Percentiles rank a stretch among this genome's conserved stretches.
Conservation (phyloP, 139 green algal species). For the Volvox reticuliferus region DNA sequence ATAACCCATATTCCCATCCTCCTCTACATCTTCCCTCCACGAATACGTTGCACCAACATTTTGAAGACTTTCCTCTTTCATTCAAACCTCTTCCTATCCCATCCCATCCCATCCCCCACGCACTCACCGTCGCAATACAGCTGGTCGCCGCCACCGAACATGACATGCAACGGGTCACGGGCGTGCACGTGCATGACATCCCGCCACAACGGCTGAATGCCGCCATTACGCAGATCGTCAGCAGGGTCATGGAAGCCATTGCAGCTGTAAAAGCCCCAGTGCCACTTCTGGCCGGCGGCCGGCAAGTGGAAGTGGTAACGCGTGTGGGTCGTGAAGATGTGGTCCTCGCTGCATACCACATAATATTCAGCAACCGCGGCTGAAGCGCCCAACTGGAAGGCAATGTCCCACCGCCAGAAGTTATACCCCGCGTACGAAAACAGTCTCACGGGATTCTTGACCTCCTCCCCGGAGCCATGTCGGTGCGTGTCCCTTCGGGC, state of each 20-base stretch:
- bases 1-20: background rate
- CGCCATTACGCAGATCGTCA: background rate
- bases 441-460: background rate
- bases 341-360: background rate
- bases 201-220: slow-evolving; percentile 56
- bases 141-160: slow-evolving; percentile 57
- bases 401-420: slow-evolving; percentile 47
- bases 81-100: background rate
- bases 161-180: slow-evolving; percentile 25
- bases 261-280: slow-evolving; percentile 62
- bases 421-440: slow-evolving; percentile 48
- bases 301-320: slow-evolving; percentile 51
- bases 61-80: background rate
- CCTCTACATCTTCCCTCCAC: too few relatives aligned
- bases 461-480: background rate
- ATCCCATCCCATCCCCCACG: background rate
- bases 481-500: slow-evolving; percentile 14
- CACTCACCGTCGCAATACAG: slow-evolving; percentile 35
- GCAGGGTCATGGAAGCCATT: slow-evolving; percentile 57
- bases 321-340: slow-evolving; percentile 32
- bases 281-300: slow-evolving; percentile 48
- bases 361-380: slow-evolving; percentile 1
- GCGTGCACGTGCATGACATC: slow-evolving; percentile 50
- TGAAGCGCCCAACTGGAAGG: background rate
- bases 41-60: background rate